Percentiles rank a stretch among this genome's conserved stretches.
phyloP scores from a whole-genome alignment of 805 yeast species.

The Candida gorgasii region DNA sequence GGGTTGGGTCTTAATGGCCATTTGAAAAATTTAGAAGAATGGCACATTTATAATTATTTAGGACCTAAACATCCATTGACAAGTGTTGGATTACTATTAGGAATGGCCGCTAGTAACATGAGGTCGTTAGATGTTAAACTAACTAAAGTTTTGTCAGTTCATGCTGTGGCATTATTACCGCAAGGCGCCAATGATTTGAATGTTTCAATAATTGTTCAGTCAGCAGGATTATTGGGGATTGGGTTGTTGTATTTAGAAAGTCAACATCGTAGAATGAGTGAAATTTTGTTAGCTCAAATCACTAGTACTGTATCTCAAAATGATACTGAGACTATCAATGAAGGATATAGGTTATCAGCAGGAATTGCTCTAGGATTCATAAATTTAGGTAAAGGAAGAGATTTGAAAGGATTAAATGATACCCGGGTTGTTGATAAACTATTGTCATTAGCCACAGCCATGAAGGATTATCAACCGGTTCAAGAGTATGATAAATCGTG shows the following conservation, averaged over 20 bases:
- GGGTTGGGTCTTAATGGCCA: slow-evolving; percentile 95
- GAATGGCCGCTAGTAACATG: slow-evolving; percentile 85
- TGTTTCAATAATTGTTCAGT: slow-evolving; percentile 78
- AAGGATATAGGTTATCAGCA: slow-evolving; percentile 82
- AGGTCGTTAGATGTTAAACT: slow-evolving; percentile 85
- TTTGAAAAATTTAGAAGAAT: slow-evolving; percentile 78
- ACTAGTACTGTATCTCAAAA: slow-evolving; percentile 52
- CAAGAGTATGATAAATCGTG: slow-evolving; percentile 62
- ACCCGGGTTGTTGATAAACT: slow-evolving; percentile 63
- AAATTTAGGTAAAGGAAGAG: slow-evolving; percentile 75
- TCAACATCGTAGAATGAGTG: slow-evolving; percentile 85
- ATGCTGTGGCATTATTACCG: slow-evolving; percentile 88
- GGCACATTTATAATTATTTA: slow-evolving; percentile 92
- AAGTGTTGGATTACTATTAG: slow-evolving; percentile 83
- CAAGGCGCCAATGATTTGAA: slow-evolving; percentile 87
- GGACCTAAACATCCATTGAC: slow-evolving; percentile 87
- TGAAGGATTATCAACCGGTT: slow-evolving; percentile 62
- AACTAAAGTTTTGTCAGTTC: slow-evolving; percentile 90
- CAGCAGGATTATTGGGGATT: slow-evolving; percentile 88
- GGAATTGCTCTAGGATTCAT: slow-evolving; percentile 87
- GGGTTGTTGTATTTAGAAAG: slow-evolving; percentile 80
- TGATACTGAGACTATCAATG: slow-evolving; percentile 61
- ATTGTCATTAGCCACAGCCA: slow-evolving; percentile 55
- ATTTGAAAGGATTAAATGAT: slow-evolving; percentile 58
- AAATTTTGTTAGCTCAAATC: slow-evolving; percentile 70